phyloP scores from a whole-genome alignment of 495 filamentous ascomycete genomes.

The Oleoguttula mirabilis region DNA sequence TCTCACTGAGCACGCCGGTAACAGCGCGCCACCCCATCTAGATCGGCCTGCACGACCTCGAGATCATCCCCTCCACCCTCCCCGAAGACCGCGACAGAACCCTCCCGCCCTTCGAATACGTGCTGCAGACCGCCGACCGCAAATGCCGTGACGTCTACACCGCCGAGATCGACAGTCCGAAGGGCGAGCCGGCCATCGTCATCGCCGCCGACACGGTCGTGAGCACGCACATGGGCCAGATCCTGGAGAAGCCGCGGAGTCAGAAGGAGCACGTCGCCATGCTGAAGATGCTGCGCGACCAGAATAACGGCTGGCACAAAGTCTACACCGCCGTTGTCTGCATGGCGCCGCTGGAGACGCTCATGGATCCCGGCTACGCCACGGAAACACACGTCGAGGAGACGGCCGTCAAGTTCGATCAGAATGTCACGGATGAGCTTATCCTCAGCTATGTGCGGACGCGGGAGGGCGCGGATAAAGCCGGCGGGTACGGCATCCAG shows the following conservation, averaged over 20 bases:
- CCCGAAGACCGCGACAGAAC: conserved; percentile 73
- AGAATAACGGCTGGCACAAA: conserved; percentile 45
- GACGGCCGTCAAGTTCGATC: conserved; percentile 71
- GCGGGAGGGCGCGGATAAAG: conserved; percentile 89
- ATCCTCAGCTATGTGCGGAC: conserved; percentile 79
- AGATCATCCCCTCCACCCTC: conserved; percentile 66
- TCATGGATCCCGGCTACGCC: conserved; percentile 71
- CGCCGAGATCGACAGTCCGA: conserved; percentile 45
- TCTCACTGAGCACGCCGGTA: too few relatives aligned
- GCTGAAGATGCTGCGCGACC: conserved; percentile 67
- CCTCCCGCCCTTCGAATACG: conserved; percentile 80
- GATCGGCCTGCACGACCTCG: conserved; percentile 58
- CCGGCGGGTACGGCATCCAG: conserved; percentile 90
- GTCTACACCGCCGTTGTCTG: conserved; percentile 73
- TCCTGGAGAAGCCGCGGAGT: conserved; percentile 78
- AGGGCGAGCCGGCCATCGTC: conserved; percentile 69
- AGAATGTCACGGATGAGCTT: conserved; percentile 64
- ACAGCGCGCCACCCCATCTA: conserved; percentile 22
- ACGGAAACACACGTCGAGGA: conserved; percentile 73
- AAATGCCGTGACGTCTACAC: conserved; percentile 74
- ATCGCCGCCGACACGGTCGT: conserved; percentile 89
- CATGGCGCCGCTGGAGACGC: conserved; percentile 66
- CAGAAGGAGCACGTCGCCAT: conserved; percentile 73
- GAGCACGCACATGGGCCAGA: conserved; percentile 56
- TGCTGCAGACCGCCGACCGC: conserved; percentile 67